A percentile compares a stretch with the other conserved stretches of the same genome.
Conservation (phyloP, 176 grass and related monocot genomes). For the Zoysia pacifica region DNA sequence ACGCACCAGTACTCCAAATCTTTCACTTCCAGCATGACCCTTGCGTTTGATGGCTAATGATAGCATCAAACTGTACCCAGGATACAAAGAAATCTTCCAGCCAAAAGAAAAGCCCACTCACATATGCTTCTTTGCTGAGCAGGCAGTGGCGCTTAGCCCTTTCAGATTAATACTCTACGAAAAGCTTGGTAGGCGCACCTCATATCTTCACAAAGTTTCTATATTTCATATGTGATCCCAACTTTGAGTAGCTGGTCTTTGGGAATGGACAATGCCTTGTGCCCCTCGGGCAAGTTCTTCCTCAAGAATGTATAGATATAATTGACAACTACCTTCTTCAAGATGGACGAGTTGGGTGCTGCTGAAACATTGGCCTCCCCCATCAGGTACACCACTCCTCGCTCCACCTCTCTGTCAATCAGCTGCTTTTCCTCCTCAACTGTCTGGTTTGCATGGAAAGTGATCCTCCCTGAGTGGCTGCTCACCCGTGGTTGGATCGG, state of each 20-base stretch:
- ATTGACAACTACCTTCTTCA: conserved; percentile 49
- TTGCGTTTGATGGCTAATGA: background rate
- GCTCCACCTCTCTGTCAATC: conserved; percentile 47
- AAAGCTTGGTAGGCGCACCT: background rate
- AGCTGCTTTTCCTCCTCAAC: conserved; percentile 52
- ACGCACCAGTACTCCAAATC: background rate
- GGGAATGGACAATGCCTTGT: conserved; percentile 55
- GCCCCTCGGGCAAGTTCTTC: conserved; percentile 65
- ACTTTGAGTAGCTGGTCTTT: conserved; percentile 75
- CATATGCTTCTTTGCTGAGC: conserved; percentile 18
- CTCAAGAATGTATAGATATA: conserved; percentile 63
- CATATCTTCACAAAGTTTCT: background rate
- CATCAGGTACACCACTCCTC: conserved; percentile 58
- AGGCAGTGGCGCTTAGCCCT: conserved; percentile 1
- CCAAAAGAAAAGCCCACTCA: background rate
- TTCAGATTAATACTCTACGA: conserved; percentile 8
- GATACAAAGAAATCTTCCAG: conserved; percentile 10
- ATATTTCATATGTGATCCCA: conserved; percentile 85
- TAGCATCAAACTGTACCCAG: conserved; percentile 24
- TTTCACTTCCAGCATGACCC: background rate
- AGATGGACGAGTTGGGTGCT: conserved; percentile 9
- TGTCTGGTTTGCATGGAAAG: background rate
- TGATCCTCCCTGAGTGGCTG: conserved; percentile 34
- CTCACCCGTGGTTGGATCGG: conserved; percentile 19
- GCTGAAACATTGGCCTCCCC: conserved; percentile 52